These are phyloP conservation scores for Dendrobium huoshanense DNA, from an alignment of 106 monocot species.

Conservation along the genomic window DNA sequence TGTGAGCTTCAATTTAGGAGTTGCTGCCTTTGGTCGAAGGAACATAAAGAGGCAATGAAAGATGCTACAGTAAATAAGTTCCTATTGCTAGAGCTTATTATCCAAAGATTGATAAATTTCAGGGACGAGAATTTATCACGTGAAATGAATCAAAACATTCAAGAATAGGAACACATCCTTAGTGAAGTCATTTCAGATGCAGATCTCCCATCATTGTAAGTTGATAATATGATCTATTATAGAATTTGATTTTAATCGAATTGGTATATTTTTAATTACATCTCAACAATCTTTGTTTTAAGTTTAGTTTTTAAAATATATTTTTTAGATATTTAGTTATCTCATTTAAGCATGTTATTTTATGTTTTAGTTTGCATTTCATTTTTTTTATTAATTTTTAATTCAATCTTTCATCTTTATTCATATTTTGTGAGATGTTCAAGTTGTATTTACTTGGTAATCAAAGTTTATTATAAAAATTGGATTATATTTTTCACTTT, in stretches of 20 bases:
- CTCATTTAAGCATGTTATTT: no score
- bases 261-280: no score
- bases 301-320: no score
- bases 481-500: no score
- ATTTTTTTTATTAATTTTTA: no score
- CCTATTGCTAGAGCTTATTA: conserved; percentile 56
- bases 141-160: conserved; percentile 62
- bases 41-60: conserved; percentile 42
- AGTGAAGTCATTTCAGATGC: conserved; percentile 59
- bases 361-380: no score
- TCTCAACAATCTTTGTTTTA: no score
- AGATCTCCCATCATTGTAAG: conserved; percentile 58
- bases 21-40: conserved; percentile 51
- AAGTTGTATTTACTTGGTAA: no score
- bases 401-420: no score
- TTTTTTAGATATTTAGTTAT: no score
- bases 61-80: conserved; percentile 34
- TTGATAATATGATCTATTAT: background rate
- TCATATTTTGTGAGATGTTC: no score
- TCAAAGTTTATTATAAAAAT: no score
- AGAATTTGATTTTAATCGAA: background rate
- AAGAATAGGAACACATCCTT: conserved; percentile 69
- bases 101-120: conserved; percentile 58
- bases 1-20: conserved; percentile 52
- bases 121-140: conserved; percentile 37